Percentiles rank a stretch among this genome's conserved stretches.
Evolutionary conservation across 2,329 filamentous ascomycete species (phyloP).

Genomic region (Sarocladium kiliense): DNA sequence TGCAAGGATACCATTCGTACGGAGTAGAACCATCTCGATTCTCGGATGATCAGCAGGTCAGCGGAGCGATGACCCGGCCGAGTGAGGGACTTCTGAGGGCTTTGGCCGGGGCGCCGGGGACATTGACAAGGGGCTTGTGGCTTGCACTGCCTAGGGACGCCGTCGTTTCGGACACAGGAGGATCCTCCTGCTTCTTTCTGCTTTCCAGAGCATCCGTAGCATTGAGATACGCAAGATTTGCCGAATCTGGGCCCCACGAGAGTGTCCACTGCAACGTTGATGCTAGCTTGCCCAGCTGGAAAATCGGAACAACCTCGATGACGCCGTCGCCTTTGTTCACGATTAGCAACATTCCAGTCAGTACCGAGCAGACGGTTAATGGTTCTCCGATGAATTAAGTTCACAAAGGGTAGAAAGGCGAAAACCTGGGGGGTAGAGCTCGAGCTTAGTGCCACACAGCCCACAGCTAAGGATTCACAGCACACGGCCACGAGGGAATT

Average conservation of each 20-base stretch:
- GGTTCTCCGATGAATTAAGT: neutral
- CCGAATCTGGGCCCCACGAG: neutral
- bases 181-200: neutral
- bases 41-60: neutral
- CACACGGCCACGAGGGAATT: neutral
- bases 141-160: neutral
- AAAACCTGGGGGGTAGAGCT: neutral
- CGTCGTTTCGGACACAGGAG: neutral
- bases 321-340: constrained; percentile 1
- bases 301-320: neutral
- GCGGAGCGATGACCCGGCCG: constrained; percentile 2
- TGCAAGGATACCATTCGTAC: neutral
- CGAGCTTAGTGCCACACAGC: neutral
- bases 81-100: constrained; percentile 3
- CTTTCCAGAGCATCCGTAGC: neutral
- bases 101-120: neutral
- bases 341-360: constrained; percentile 8
- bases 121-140: constrained; percentile 3
- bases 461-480: neutral
- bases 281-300: neutral
- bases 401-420: neutral
- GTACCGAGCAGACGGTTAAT: constrained; percentile 4
- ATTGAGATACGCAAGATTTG: neutral
- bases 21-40: neutral
- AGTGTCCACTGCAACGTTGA: too few species aligned